Base-by-base conservation (phyloP, 2,329 filamentous ascomycete species). In the Elsinoe arachidis region DNA sequence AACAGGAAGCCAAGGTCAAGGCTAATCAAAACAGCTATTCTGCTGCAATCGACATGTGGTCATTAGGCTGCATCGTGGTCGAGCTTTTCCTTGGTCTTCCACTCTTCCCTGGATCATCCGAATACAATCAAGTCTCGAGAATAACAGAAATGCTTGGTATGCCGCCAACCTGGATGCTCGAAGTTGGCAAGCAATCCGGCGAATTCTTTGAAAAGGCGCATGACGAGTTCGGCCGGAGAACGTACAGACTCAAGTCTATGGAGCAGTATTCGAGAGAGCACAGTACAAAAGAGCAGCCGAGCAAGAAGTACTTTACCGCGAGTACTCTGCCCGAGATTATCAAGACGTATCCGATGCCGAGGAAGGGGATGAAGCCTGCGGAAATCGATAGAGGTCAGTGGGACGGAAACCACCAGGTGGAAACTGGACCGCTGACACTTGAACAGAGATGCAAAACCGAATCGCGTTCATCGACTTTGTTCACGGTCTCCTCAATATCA, bases 41-140 rank as follows among this genome's bases (percentile, higher is more conserved):
- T 12, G 96, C 93, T 3, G 93, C 93, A 43, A 99, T 99, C 67
- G 93, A 99, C 69, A 99, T 99, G 92, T 99, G 93, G 93, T 99
- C 93, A 3, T 77, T 99, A 44, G 93, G 93, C 56, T 99, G 93
- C 73, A 99, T 99, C 64, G 92, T 99, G 14, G 93, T 99, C 21
- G 93, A 99, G 72, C 79, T 99, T 15, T 99, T 99, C 78, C 80
- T 99, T 1, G 93, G 93, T 46, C 78, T 99, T 52, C 93, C 93
- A 1, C 74, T 99, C 2, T 99, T 99, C 72, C 93, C 93, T 6
- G 93, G 93, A 26, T 97, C 92, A 0, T 99, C 93, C 2, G 93
- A 99, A 72, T 99, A 99, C 73, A 99, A 99, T 66, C 93, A 99
- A 71, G 91, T 99, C 15, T 92, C 92, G 26, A 82, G 93, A 55